phyloP scores from a whole-genome alignment of 2,329 filamentous ascomycete species.

The Magnaporthiopsis poae region DNA sequence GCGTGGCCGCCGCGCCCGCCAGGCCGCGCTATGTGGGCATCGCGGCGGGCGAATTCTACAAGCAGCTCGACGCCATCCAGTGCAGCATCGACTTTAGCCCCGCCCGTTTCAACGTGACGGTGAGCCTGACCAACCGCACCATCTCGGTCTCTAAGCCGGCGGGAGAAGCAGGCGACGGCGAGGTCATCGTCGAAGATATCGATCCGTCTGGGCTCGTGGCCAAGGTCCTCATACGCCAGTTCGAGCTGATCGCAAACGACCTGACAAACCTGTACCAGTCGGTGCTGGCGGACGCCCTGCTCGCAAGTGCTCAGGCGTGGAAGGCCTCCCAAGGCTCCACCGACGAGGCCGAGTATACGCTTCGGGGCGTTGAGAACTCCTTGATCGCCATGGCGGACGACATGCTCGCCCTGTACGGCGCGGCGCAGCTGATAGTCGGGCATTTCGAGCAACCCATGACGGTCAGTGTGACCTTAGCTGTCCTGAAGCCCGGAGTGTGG shows the following conservation, averaged over 20 bases:
- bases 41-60: conserved; percentile 21
- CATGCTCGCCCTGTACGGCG: conserved; percentile 21
- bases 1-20: conserved; percentile 18
- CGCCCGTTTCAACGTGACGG: conserved; percentile 20
- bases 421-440: conserved; percentile 25
- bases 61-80: conserved; percentile 22
- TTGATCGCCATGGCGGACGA: conserved; percentile 15
- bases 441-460: conserved; percentile 4
- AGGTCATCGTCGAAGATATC: conserved; percentile 9
- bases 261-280: conserved; percentile 27
- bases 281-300: conserved; percentile 25
- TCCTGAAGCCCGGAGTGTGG: too few species aligned
- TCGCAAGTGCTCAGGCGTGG: conserved; percentile 20
- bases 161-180: too few species aligned
- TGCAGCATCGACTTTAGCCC: conserved; percentile 22
- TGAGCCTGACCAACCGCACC: conserved; percentile 20
- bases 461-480: too few species aligned
- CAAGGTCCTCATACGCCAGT: conserved; percentile 21
- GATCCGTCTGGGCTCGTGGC: conserved; percentile 23
- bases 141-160: conserved; percentile 16
- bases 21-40: conserved; percentile 20
- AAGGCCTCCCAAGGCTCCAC: conserved; percentile 5
- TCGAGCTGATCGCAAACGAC: conserved; percentile 26
- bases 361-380: conserved; percentile 13
- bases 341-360: conserved; percentile 4